Conservation (phyloP, 164 flowering plant species). For the Aristolochia fimbriata region DNA sequence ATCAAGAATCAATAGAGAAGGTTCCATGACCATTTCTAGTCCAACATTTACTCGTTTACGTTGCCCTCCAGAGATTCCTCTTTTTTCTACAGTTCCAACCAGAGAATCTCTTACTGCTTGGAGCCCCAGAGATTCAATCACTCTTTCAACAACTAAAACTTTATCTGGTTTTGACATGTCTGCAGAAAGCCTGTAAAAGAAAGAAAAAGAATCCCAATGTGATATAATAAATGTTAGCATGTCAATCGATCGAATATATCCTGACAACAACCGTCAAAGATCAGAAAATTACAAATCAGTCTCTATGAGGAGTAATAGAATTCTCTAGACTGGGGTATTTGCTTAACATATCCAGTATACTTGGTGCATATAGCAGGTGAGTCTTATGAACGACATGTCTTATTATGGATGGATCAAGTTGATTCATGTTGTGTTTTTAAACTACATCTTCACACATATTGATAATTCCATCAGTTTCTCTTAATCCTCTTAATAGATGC, state of each 20-base stretch:
- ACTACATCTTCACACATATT: too few species aligned
- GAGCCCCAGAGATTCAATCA: slow-evolving; percentile 83
- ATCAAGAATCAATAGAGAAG: slow-evolving; percentile 87
- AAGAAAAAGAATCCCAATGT: neutral
- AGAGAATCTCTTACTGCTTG: slow-evolving; percentile 76
- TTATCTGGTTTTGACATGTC: slow-evolving; percentile 71
- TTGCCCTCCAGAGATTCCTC: slow-evolving; percentile 99
- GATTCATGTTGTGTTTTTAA: too few species aligned
- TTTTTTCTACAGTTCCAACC: slow-evolving; percentile 95
- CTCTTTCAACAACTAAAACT: slow-evolving; percentile 90
- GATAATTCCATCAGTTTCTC: too few species aligned
- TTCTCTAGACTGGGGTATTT: too few species aligned
- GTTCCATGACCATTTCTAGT: slow-evolving; percentile 98
- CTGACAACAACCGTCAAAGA: neutral
- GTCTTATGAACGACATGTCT: too few species aligned
- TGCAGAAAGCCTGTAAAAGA: slow-evolving; percentile 52
- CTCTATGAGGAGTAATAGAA: too few species aligned
- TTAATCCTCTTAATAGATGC: too few species aligned
- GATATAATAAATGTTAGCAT: neutral
- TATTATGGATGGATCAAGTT: too few species aligned
- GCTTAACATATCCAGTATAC: too few species aligned
- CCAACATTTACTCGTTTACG: slow-evolving; percentile 98
- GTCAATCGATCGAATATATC: neutral
- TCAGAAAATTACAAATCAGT: too few species aligned
- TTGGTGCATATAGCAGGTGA: too few species aligned